phyloP scores from a whole-genome alignment of 192 early-diverging fungal genomes.

The Coemansia sp. region DNA sequence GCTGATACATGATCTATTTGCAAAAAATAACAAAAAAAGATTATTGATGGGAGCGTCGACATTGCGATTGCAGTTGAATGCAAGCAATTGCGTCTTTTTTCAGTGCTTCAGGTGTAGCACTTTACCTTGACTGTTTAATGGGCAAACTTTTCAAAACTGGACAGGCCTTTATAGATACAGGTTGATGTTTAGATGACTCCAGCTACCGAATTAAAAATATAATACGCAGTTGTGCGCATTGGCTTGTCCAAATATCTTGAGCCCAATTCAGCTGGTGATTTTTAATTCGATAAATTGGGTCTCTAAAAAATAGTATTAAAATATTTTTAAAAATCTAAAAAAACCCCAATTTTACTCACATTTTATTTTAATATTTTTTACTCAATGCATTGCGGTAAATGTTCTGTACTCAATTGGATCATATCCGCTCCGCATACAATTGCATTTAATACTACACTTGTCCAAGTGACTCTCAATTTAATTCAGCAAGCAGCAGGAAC shows the following conservation, averaged over 20 bases:
- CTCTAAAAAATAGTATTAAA: neutral
- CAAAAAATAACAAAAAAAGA: no score
- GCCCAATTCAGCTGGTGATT: no score
- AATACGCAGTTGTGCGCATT: no score
- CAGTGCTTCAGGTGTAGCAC: neutral
- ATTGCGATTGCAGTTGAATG: neutral
- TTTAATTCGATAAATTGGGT: no score
- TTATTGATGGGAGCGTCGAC: neutral
- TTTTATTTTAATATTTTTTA: neutral
- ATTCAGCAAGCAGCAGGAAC: neutral
- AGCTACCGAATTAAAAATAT: no score
- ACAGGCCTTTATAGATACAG: no score
- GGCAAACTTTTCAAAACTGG: neutral
- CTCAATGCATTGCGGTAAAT: neutral
- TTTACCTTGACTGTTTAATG: no score
- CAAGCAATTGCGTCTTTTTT: neutral
- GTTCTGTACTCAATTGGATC: conserved; percentile 1
- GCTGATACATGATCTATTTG: neutral
- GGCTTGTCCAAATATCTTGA: no score
- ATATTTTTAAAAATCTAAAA: neutral
- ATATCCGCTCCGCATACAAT: neutral
- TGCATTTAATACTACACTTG: neutral
- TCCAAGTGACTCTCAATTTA: neutral
- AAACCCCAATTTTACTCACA: no score
- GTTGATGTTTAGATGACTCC: no score